Evolutionary conservation across 805 yeast genomes (phyloP), one percentile per base, ranked within the genome.

Genomic region (Ogataea trehaloabstinens): DNA sequence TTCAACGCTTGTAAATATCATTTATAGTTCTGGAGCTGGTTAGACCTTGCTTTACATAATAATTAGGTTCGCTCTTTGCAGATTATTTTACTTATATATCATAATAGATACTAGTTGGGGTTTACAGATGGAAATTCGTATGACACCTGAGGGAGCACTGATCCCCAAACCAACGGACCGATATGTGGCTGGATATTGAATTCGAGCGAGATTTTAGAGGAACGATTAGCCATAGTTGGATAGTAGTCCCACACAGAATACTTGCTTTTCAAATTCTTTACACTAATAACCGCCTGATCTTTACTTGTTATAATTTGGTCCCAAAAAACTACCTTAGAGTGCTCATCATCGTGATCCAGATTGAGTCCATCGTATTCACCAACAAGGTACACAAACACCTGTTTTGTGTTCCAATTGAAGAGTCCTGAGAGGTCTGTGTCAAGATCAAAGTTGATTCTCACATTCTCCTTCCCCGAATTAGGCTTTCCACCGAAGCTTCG

Each of bases 371-470:
- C 67, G 53, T 90, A 90, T 55, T 87, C 91, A 2, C 95, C 95
- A 3, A 95, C 85, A 46, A 93, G 69, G 55, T 91, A 93, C 4
- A 83, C 85, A 55, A 93, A 91, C n/a, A 91, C 80, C 63, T 91
- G 98, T 58, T 91, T 91, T 10, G 99, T 93, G 64, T 91, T 93
- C 96, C 97, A 91, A 62, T 85, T 89, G 74, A 90, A 90, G 37
- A 93, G 70, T 2, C 87, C 81, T 2, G 85, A 58, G 45, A 91
- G 69, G 61, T 91, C 96, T 1, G 76, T 69, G 5, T 77, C 78
- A 33, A 93, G 65, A 58, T 87, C 95, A 54, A 93, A 89, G 10
- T 66, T 64, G 28, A 89, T 60, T 51, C 73, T 76, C 41, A 84
- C 71, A 58, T 87, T 87, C 56, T 90, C 95, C 64, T 83, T 89